These are phyloP conservation scores for Chlorella vulgaris DNA, from an alignment of 139 green algal genomes.

Conservation along the genomic window DNA sequence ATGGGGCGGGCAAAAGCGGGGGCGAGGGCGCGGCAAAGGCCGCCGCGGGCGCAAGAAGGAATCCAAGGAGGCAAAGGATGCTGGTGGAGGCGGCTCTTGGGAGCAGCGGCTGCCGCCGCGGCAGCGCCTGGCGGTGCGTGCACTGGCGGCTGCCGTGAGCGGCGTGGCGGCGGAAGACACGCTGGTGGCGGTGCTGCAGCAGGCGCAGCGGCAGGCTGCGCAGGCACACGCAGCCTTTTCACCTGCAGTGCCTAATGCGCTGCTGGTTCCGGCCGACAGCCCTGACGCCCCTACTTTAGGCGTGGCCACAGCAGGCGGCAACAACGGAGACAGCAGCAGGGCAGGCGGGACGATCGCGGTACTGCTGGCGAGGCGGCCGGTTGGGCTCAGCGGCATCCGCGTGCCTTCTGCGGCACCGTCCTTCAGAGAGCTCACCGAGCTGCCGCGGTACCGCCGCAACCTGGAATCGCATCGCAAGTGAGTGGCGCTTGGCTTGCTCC, in stretches of 20 bases:
- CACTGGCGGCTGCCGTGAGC: not conserved
- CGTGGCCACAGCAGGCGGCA: not conserved
- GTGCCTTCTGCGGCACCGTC: not conserved
- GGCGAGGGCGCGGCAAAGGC: not conserved
- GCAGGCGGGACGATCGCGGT: not conserved
- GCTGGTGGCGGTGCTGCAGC: constrained; percentile 5
- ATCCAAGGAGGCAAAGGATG: not conserved
- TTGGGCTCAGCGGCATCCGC: not conserved
- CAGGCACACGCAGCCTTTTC: constrained; percentile 9
- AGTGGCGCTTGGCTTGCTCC: not conserved
- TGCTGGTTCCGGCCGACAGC: constrained; percentile 15
- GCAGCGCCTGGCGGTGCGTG: constrained; percentile 19
- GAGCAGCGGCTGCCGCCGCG: constrained; percentile 5
- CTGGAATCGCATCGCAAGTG: constrained; percentile 23
- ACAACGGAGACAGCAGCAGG: not conserved
- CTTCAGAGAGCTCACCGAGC: constrained; percentile 13
- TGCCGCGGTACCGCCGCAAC: constrained; percentile 24
- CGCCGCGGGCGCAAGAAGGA: constrained; percentile 20
- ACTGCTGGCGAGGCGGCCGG: not conserved
- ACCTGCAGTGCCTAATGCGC: not conserved
- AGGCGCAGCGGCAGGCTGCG: constrained; percentile 17
- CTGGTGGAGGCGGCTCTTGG: not conserved
- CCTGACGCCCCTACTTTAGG: not conserved
- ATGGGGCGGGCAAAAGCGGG: constrained; percentile 18
- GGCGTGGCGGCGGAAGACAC: not conserved